These are phyloP conservation scores for Phoenix dactylifera DNA, from an alignment of 176 grass and related monocot species.

Conservation along the genomic window DNA sequence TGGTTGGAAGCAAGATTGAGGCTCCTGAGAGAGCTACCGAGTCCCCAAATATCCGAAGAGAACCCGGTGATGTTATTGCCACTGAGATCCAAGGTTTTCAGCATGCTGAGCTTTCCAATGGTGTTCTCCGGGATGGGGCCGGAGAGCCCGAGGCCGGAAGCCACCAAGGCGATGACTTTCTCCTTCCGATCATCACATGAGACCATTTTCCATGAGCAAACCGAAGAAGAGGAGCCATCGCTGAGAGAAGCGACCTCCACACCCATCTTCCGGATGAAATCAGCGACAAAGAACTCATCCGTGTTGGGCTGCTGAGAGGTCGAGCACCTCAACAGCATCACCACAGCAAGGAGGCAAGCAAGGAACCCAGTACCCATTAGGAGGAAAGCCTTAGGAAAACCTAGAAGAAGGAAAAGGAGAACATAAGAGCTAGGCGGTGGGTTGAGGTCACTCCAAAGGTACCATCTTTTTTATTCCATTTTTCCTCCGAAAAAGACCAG, in stretches of 20 bases:
- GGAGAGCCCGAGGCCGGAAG: constrained; percentile 38
- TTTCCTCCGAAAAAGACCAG: too few relatives aligned
- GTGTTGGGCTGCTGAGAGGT: constrained; percentile 69
- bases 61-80: constrained; percentile 53
- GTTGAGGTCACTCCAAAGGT: not conserved
- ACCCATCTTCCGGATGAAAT: constrained; percentile 53
- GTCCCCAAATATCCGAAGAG: constrained; percentile 60
- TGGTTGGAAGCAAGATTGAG: constrained; percentile 80
- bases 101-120: constrained; percentile 61
- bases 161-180: constrained; percentile 29
- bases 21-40: constrained; percentile 44
- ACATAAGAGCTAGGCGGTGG: not conserved
- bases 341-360: constrained; percentile 1
- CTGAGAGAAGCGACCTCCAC: constrained; percentile 12
- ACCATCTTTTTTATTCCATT: too few relatives aligned
- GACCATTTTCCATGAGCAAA: constrained; percentile 56
- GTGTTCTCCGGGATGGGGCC: constrained; percentile 66
- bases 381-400: too few relatives aligned
- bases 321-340: constrained; percentile 1
- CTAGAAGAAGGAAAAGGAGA: not conserved
- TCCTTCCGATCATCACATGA: constrained; percentile 38
- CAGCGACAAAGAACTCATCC: constrained; percentile 58
- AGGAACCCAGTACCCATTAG: not conserved
- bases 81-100: constrained; percentile 61
- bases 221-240: constrained; percentile 2